Evolutionary conservation across 2,329 filamentous ascomycete genomes (phyloP).

Genomic region (Aspergillus flavus): DNA sequence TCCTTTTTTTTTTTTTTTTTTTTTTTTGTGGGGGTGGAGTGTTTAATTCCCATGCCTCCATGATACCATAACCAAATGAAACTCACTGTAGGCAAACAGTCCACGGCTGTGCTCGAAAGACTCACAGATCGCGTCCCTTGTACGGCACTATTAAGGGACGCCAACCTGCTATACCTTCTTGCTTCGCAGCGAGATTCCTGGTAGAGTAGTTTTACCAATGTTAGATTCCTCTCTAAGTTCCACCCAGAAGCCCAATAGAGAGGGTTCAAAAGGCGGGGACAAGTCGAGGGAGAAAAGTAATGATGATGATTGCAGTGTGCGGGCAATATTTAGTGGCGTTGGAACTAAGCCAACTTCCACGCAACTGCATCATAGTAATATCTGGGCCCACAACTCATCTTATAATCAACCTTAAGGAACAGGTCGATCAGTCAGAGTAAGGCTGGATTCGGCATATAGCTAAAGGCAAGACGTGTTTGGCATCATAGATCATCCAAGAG

Average conservation of each 20-base stretch:
- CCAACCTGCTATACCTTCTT: conserved; percentile 16
- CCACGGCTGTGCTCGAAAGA: not conserved
- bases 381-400: not conserved
- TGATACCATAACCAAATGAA: not conserved
- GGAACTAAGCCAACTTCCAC: not conserved
- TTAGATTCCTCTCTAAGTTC: conserved; percentile 36
- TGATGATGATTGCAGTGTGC: conserved; percentile 1
- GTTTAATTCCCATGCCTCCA: not conserved
- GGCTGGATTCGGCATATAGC: conserved; percentile 1
- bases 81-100: not conserved
- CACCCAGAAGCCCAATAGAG: conserved; percentile 23
- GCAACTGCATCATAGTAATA: not conserved
- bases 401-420: not conserved
- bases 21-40: too few relatives aligned
- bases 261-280: not conserved
- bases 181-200: conserved; percentile 8
- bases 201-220: conserved; percentile 37
- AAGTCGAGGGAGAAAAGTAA: conserved; percentile 9
- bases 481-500: conserved; percentile 3
- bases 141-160: not conserved
- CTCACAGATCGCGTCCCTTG: not conserved
- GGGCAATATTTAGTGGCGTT: not conserved
- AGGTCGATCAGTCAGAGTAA: not conserved
- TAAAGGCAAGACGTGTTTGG: not conserved
- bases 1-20: too few relatives aligned